Evolutionary conservation across 2,329 filamentous ascomycete species (phyloP), one percentile per base, ranked within the genome.

Genomic region (Ophiostoma triangulosporum): DNA sequence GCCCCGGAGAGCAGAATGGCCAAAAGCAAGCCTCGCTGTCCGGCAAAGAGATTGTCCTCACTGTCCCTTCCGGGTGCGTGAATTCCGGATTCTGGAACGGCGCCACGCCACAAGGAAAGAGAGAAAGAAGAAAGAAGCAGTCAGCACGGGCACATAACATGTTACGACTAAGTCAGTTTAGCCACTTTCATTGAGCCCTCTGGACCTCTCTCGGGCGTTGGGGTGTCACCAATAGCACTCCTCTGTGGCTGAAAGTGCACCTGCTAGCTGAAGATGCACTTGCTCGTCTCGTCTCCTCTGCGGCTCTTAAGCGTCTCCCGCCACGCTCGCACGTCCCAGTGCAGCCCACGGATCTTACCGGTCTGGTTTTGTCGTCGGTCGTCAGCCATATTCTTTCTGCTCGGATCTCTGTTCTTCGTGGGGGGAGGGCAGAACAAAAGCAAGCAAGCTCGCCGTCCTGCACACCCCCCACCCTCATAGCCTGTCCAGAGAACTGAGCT

Each of bases 331-430:
- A n/a, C 14, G 14, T 17, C 22, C 43, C 43, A n/a, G 4, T 46
- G 20, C 38, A 43, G 20, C 11, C 38, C 20, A 22, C 20, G 8
- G 38, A 43, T 24, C 20, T 20, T 22, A 26, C 17, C 22, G n/a
- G 2, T 22, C 26, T 24, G 12, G 3, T 17, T 32, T 26, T 17
- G 20, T 29, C 15, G 9, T 17, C 38, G 22, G n/a, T 38, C 26
- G 20, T 46, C 17, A 20, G 24, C 46, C 17, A 40, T 17, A 11
- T 36, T 14, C 33, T n/a, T 20, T 31, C 62, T 64, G 64, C 64
- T 66, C 64, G 61, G 64, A 65, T 66, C 58, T 66, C 64, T 65
- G 64, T 66, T 66, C 64, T 66, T 46, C 43, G 26, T 48, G 31
- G 9, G n/a, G 46, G 43, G 43, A 6, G 6, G 14, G 43, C 43